Evolutionary conservation across 169 alveolate genomes (phyloP).

Genomic region (Plasmodium cynomolgi): DNA sequence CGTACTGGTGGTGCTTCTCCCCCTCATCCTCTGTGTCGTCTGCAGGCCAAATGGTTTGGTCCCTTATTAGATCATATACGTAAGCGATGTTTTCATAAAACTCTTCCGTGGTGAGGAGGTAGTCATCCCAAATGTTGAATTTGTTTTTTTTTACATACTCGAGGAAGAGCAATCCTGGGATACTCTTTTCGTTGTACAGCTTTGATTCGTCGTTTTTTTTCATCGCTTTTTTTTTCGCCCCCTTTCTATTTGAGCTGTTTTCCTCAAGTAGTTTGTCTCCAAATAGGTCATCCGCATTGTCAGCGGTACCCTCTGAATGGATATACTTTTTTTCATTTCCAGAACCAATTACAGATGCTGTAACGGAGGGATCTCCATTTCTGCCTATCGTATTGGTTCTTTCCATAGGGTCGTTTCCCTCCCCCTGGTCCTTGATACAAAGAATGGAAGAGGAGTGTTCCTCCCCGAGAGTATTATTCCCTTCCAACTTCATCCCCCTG

Average conservation of each 20-base stretch:
- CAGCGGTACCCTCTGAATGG: not conserved
- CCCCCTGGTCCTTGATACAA: conserved; percentile 15
- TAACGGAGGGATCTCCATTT: not conserved
- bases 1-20: not conserved
- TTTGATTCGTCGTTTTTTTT: not conserved
- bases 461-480: not conserved
- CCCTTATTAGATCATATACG: conserved; percentile 70
- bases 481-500: not conserved
- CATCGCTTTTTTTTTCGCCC: not conserved
- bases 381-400: not conserved
- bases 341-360: not conserved
- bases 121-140: conserved; percentile 74
- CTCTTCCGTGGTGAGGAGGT: conserved; percentile 73
- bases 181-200: conserved; percentile 3
- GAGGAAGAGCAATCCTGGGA: conserved; percentile 33
- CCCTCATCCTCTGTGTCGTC: conserved; percentile 62
- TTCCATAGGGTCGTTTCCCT: not conserved
- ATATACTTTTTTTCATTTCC: not conserved
- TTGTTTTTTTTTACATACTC: conserved; percentile 70
- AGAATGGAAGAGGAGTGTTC: not conserved
- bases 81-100: conserved; percentile 75
- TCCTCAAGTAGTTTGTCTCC: conserved; percentile 51
- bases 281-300: conserved; percentile 49
- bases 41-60: conserved; percentile 66
- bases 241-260: not conserved